Evolutionary conservation across 164 flowering plant species (phyloP), one percentile per base, ranked within the genome.

Genomic region (Pachysandra terminalis): DNA sequence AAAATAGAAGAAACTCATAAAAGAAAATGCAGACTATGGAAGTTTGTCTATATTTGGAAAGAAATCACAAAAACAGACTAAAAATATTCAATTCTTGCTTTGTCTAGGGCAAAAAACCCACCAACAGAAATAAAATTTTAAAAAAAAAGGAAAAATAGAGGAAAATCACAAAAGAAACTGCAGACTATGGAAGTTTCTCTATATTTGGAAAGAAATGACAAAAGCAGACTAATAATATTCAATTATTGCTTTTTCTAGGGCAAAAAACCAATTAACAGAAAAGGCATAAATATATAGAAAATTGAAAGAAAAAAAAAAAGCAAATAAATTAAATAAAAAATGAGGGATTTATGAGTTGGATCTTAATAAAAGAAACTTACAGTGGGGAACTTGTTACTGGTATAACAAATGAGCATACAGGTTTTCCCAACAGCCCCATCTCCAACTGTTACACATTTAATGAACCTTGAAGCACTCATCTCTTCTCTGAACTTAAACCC

Each of bases 361-460:
- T 56, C 17, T 41, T 55, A 56, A 56, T 28, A 61, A 37, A 51
- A 56, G 73, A 17, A 54, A 64, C 88, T 82, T 73, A 93, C 98
- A 77, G 94, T 88, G 0, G 98, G 98, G 71, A 93, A 93, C 85
- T 90, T 93, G 96, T 93, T 91, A 73, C 96, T 91, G 55, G 98
- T 93, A 78, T 93, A 93, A 68, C 96, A 93, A 62, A 93, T 93
- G 82, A 91, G 97, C 98, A 93, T 88, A 80, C 97, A 93, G 37
- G 96, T 90, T 69, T 90, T 90, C 45, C 98, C 97, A 70, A 93
- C 97, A 74, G 98, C 98, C 68, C 98, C 98, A 87, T 93, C 98
- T 68, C 98, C 98, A 26, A 93, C 98, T 4, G 98, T 91, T 0
- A 93, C 98, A 87, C 98, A 93, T 81, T 93, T 93, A 23, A 93